Percentiles rank a stretch among this genome's conserved stretches.
phyloP scores from a whole-genome alignment of 225 moss, liverwort and hornwort genomes.

The Lunularia cruciata region DNA sequence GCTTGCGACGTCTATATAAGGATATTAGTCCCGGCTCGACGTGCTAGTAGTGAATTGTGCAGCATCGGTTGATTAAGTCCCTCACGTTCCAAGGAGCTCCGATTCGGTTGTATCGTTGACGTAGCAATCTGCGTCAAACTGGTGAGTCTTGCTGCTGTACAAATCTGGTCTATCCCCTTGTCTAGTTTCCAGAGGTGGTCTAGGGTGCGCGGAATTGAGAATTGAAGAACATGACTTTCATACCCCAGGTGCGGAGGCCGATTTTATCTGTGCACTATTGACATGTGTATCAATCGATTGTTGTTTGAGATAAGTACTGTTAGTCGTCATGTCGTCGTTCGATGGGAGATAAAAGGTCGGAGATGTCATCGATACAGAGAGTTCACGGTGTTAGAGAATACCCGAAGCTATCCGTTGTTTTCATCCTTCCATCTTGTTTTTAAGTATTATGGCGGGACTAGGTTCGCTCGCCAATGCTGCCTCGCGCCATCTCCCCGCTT shows the following conservation, averaged over 20 bases:
- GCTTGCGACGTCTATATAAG: constrained; percentile 15
- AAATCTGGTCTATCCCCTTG: constrained; percentile 9
- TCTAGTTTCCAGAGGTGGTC: not conserved
- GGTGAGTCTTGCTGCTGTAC: constrained; percentile 21
- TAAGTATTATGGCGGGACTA: not conserved
- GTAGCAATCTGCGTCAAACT: constrained; percentile 24
- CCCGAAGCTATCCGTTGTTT: not conserved
- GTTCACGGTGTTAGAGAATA: not conserved
- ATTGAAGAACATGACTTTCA: constrained; percentile 31
- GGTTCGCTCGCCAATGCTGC: not conserved
- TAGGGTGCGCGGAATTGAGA: constrained; percentile 24
- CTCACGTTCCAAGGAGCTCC: constrained; percentile 16
- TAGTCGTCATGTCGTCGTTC: not conserved
- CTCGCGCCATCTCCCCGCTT: not conserved
- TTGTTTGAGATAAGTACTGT: not conserved
- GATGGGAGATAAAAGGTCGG: not conserved
- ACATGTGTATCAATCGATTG: not conserved
- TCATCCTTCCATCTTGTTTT: not conserved
- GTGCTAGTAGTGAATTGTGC: constrained; percentile 29
- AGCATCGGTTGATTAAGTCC: constrained; percentile 18
- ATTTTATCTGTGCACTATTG: constrained; percentile 1
- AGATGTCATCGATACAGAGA: not conserved
- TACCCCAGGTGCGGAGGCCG: constrained; percentile 9
- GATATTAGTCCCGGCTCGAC: constrained; percentile 17
- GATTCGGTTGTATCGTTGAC: constrained; percentile 18